Conservation (phyloP, 2,329 filamentous ascomycete genomes). For the Xylaria sp. region DNA sequence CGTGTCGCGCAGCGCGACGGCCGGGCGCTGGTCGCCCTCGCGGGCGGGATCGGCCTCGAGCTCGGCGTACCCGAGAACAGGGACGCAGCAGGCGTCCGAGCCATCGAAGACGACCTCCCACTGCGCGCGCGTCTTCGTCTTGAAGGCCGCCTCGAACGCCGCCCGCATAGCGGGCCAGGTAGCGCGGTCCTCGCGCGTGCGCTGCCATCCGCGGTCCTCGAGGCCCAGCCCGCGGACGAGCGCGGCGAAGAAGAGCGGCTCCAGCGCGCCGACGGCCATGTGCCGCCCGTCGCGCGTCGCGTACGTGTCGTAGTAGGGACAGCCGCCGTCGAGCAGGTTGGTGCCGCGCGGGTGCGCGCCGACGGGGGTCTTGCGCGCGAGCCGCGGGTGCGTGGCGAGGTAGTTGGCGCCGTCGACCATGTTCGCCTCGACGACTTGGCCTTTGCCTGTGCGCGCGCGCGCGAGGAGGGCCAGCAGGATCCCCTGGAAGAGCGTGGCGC, state of each 20-base stretch:
- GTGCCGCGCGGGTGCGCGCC: conserved; percentile 70
- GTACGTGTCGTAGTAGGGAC: conserved; percentile 90
- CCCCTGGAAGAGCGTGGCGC: conserved; percentile 79
- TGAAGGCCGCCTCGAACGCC: conserved; percentile 69
- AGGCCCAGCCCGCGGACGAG: conserved; percentile 73
- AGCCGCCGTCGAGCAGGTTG: conserved; percentile 83
- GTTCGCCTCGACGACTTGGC: conserved; percentile 92
- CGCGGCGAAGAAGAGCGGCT: conserved; percentile 80
- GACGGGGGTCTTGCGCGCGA: conserved; percentile 65
- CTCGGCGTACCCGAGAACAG: conserved; percentile 73
- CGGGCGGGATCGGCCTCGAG: conserved; percentile 40
- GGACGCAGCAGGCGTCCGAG: conserved; percentile 91
- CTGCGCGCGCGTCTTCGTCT: conserved; percentile 70
- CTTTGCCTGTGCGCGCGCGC: conserved; percentile 66
- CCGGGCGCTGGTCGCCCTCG: conserved; percentile 73
- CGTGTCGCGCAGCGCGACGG: conserved; percentile 71
- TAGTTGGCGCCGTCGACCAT: conserved; percentile 93
- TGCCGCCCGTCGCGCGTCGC: conserved; percentile 78
- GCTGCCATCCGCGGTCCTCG: conserved; percentile 54
- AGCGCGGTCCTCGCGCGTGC: conserved; percentile 60
- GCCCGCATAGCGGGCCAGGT: conserved; percentile 71
- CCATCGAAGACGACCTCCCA: conserved; percentile 90
- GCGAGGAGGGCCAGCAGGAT: conserved; percentile 79
- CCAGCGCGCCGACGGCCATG: conserved; percentile 88
- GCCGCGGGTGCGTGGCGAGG: conserved; percentile 76